These are phyloP conservation scores for Suhomyces bokatorum DNA, from an alignment of 1,139 yeast genomes.

Conservation along the genomic window DNA sequence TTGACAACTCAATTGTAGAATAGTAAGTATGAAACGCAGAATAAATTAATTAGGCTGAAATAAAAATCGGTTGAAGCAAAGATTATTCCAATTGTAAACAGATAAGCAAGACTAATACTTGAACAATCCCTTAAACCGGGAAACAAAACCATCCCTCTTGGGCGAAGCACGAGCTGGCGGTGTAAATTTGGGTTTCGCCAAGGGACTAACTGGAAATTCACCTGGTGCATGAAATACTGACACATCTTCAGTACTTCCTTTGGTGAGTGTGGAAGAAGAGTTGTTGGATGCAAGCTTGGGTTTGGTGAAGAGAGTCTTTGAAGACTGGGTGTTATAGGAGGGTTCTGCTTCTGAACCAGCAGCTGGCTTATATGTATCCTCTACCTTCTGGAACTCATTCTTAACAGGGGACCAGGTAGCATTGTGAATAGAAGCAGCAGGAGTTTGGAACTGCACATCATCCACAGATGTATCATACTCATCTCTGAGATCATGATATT, in stretches of 20 bases:
- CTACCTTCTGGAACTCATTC: neutral
- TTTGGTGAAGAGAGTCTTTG: slow-evolving; percentile 1
- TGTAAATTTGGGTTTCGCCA: neutral
- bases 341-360: too few relatives aligned
- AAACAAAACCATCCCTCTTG: slow-evolving; percentile 33
- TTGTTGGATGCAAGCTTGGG: slow-evolving; percentile 4
- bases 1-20: neutral
- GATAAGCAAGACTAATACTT: slow-evolving; percentile 18
- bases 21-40: neutral
- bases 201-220: slow-evolving; percentile 23
- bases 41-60: neutral
- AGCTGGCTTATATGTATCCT: too few relatives aligned
- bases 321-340: too few relatives aligned
- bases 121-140: slow-evolving; percentile 39
- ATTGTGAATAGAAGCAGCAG: slow-evolving; percentile 25
- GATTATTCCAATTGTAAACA: too few relatives aligned
- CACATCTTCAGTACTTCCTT: slow-evolving; percentile 5
- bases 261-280: slow-evolving; percentile 7
- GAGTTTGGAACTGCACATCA: slow-evolving; percentile 21
- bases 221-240: slow-evolving; percentile 25
- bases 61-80: neutral
- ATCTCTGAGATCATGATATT: slow-evolving; percentile 18
- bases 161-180: slow-evolving; percentile 6
- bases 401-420: slow-evolving; percentile 13
- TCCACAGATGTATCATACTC: slow-evolving; percentile 9